Evolutionary conservation across 257 asterid genomes (phyloP).

Genomic region (Apocynum venetum): DNA sequence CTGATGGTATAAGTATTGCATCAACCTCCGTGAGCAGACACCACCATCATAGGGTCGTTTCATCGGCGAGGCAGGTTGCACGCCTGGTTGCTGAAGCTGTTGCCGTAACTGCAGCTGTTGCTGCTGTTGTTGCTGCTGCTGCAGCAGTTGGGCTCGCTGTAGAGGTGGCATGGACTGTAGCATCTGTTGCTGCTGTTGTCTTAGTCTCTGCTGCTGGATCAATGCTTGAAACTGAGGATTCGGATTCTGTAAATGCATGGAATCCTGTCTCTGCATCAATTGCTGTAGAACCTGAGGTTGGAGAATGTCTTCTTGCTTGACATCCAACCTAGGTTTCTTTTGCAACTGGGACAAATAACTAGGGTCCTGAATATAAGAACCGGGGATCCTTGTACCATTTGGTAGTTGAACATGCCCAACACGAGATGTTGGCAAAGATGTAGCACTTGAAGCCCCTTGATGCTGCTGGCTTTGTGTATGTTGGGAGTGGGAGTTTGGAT

Average conservation of each 20-base stretch:
- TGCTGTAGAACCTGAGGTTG: constrained; percentile 90
- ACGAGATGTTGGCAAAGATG: constrained; percentile 65
- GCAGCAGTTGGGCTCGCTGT: constrained; percentile 79
- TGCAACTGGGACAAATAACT: constrained; percentile 59
- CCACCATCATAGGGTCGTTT: constrained; percentile 87
- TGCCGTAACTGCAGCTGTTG: constrained; percentile 76
- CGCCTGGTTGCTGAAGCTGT: constrained; percentile 65
- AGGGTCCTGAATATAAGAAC: constrained; percentile 71
- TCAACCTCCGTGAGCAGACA: constrained; percentile 87
- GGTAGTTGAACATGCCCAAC: constrained; percentile 66
- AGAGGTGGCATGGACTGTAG: constrained; percentile 75
- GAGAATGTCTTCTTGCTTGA: constrained; percentile 78
- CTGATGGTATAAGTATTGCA: constrained; percentile 95
- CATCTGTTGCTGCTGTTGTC: constrained; percentile 74
- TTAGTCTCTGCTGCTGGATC: constrained; percentile 78
- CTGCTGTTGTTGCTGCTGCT: constrained; percentile 69
- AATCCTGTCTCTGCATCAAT: constrained; percentile 74
- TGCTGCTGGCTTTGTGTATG: constrained; percentile 55
- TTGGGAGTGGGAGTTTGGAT: constrained; percentile 53
- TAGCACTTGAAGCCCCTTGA: constrained; percentile 79
- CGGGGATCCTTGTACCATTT: constrained; percentile 49
- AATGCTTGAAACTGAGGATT: constrained; percentile 80
- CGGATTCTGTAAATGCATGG: constrained; percentile 59
- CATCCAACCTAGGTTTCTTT: constrained; percentile 89
- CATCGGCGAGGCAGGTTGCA: constrained; percentile 57